Evolutionary conservation across 2,329 filamentous ascomycete species (phyloP), one percentile per base, ranked within the genome.

Genomic region (Sphaerulina vaccinii): DNA sequence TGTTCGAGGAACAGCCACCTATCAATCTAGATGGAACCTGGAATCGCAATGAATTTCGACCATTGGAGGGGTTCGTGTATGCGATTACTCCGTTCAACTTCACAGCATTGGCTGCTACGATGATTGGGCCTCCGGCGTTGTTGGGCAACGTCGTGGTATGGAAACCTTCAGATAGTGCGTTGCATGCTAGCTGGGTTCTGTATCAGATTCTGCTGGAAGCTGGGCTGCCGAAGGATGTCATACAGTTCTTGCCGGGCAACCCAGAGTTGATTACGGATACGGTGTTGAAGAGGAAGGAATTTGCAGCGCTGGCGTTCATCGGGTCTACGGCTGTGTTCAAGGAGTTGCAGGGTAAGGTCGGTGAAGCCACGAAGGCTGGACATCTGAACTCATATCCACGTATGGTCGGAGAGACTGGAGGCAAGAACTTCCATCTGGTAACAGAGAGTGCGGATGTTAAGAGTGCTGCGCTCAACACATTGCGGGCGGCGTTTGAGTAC

Each of bases 81-180:
- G 91, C 91, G 29, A 83, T 96, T 64, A 89, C 85, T 52, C 91
- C 91, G 39, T 96, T 96, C 80, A 96, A 96, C 78, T 96, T 96
- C 75, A 96, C 91, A 21, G 91, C 91, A 58, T 95, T 96, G 62
- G 90, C 84, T 11, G 91, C 86, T 48, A 96, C 95, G 73, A 78
- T 96, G 40, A 82, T 87, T 10, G 86, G 83, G 38, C 85, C 88
- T 0, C 90, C 91, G 13, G 90, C 90, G 0, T 75, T 96, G 49
- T 84, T 96, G 76, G 91, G 91, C 54, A 96, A 96, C 71, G 91
- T 96, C 1, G 89, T 95, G 3, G 75, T 96, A 39, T 96, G 91
- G 91, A 96, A 96, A 79, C 91, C 91, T 16, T 93, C 88, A 16
- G 88, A 91, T 62, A 86, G 78, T 10, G 88, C 90, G 37, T 86